These are phyloP conservation scores for Magnaporthiopsis rhizophila DNA, from an alignment of 2,329 filamentous ascomycete species.

Conservation along the genomic window DNA sequence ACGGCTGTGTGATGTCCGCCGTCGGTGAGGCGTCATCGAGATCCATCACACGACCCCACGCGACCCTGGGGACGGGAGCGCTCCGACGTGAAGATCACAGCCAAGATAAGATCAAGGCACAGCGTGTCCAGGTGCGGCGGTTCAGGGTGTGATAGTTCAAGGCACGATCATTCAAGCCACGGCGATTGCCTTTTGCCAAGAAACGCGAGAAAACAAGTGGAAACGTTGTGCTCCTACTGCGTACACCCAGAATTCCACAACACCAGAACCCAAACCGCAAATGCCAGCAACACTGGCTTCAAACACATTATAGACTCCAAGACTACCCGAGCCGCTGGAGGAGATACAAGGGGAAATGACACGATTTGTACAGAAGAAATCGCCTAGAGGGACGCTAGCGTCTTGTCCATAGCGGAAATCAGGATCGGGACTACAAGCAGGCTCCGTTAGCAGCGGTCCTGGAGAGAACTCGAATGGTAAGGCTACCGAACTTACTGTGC, in stretches of 20 bases:
- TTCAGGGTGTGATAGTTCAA: no score
- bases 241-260: not conserved
- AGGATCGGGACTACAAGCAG: not conserved
- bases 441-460: not conserved
- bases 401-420: not conserved
- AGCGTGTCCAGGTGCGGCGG: no score
- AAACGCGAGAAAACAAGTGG: not conserved
- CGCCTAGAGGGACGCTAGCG: not conserved
- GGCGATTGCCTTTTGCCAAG: no score
- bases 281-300: no score
- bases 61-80: not conserved
- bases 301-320: not conserved
- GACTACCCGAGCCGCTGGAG: not conserved
- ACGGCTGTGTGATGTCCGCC: not conserved
- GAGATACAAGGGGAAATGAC: not conserved
- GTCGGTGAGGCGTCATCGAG: not conserved
- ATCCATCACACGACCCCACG: no score
- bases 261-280: not conserved
- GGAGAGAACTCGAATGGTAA: not conserved
- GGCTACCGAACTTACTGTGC: constrained; percentile 33
- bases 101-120: no score
- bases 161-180: no score
- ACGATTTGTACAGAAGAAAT: not conserved
- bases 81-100: not conserved
- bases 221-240: not conserved